These are phyloP conservation scores for Leccinum imitatum DNA, from an alignment of 768 basidiomycete species.

Conservation along the genomic window DNA sequence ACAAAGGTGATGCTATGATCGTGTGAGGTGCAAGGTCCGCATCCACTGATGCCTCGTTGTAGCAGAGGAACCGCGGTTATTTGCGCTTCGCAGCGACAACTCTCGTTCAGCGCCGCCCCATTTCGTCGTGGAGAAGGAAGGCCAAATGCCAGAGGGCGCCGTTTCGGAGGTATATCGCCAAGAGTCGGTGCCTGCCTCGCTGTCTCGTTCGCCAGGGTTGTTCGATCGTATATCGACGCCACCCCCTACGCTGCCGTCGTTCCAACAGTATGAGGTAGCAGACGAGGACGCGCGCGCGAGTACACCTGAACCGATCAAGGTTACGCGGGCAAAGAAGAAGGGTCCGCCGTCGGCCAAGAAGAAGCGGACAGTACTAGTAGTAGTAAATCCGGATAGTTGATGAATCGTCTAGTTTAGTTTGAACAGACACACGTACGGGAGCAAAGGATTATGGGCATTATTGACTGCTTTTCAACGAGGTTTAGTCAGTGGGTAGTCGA, in stretches of 20 bases:
- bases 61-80: constrained; percentile 39
- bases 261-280: constrained; percentile 55
- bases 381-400: constrained; percentile 23
- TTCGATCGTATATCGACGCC: constrained; percentile 37
- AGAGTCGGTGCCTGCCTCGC: constrained; percentile 29
- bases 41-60: constrained; percentile 23
- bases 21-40: background rate
- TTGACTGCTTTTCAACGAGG: too few species aligned
- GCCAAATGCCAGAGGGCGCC: constrained; percentile 82
- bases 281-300: constrained; percentile 49
- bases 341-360: constrained; percentile 51
- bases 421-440: background rate
- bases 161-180: constrained; percentile 18
- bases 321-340: constrained; percentile 71
- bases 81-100: constrained; percentile 44
- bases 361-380: constrained; percentile 49
- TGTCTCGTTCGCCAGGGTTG: constrained; percentile 21
- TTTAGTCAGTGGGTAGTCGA: too few species aligned
- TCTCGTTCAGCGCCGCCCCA: constrained; percentile 43
- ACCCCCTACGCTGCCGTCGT: constrained; percentile 37
- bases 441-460: too few species aligned
- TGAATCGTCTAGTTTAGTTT: background rate
- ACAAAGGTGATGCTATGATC: constrained; percentile 27
- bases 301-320: constrained; percentile 71
- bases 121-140: constrained; percentile 70